These are phyloP conservation scores for Prunus campanulata DNA, from an alignment of 306 rosid species.

Conservation along the genomic window DNA sequence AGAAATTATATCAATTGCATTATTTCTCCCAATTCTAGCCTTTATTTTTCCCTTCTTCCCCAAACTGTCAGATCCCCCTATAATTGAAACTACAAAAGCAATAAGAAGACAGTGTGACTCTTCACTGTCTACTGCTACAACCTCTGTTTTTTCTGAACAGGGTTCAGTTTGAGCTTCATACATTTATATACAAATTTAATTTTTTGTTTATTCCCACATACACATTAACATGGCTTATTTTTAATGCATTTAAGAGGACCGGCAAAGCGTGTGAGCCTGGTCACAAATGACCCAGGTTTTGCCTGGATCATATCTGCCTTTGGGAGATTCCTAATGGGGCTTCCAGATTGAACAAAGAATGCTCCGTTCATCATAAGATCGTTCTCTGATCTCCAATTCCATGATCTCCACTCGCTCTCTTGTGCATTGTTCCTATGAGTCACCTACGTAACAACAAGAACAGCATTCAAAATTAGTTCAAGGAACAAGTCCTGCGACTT, in stretches of 20 bases:
- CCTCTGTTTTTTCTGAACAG: slow-evolving; percentile 9
- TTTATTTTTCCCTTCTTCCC: background rate
- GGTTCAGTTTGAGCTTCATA: slow-evolving; percentile 6
- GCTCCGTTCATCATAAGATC: slow-evolving; percentile 57
- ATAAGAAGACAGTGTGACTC: background rate
- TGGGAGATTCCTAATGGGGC: background rate
- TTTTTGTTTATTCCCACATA: background rate
- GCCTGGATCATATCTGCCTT: slow-evolving; percentile 22
- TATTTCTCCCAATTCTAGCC: background rate
- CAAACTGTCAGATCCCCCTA: background rate
- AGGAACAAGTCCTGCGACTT: background rate
- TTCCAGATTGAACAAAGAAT: slow-evolving; percentile 39
- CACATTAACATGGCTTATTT: slow-evolving; percentile 32
- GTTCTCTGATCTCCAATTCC: slow-evolving; percentile 59
- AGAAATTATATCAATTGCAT: background rate
- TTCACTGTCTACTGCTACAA: background rate
- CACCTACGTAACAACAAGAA: slow-evolving; percentile 34
- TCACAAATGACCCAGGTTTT: slow-evolving; percentile 33
- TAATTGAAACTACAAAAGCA: background rate
- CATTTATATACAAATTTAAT: background rate
- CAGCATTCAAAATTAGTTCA: background rate
- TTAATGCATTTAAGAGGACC: slow-evolving; percentile 43
- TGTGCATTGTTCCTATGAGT: slow-evolving; percentile 48
- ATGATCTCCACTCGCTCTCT: slow-evolving; percentile 39
- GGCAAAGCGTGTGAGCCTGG: slow-evolving; percentile 40